Conservation (phyloP, 768 basidiomycete genomes). For the Calocybe gangraenosa region DNA sequence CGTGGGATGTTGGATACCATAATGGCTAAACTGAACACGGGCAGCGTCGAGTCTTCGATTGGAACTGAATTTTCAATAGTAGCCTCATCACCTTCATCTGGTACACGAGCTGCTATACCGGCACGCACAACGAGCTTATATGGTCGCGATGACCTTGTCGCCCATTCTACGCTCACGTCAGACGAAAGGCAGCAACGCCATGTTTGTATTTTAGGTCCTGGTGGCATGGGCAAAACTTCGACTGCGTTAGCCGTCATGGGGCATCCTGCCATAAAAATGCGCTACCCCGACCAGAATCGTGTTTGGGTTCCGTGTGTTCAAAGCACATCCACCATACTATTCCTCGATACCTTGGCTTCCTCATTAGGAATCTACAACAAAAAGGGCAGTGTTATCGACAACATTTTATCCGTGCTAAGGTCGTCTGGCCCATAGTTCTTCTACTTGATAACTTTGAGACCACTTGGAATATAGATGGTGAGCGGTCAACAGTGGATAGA, state of each 20-base stretch:
- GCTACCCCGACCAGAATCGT: conserved; percentile 17
- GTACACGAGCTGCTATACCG: conserved; percentile 2
- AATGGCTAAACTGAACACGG: neutral
- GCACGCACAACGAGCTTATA: conserved; percentile 16
- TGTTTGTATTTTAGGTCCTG: conserved; percentile 24
- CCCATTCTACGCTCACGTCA: conserved; percentile 7
- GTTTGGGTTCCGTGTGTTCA: conserved; percentile 28
- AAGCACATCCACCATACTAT: conserved; percentile 18
- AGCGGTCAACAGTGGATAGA: neutral
- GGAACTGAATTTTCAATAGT: neutral
- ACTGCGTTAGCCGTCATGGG: conserved; percentile 23
- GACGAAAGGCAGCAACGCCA: conserved; percentile 8
- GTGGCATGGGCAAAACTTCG: conserved; percentile 31
- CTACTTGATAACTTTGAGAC: conserved; percentile 32
- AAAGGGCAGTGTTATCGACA: conserved; percentile 13
- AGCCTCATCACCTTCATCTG: neutral
- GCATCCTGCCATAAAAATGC: conserved; percentile 13
- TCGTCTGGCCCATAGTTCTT: conserved; percentile 16
- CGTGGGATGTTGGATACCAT: neutral
- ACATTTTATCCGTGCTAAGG: conserved; percentile 13
- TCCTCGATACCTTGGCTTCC: conserved; percentile 20
- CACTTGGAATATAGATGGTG: conserved; percentile 24
- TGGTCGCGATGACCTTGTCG: conserved; percentile 18
- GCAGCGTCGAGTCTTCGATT: neutral
- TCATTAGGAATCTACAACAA: conserved; percentile 12